Evolutionary conservation across 352 stramenopile species (phyloP).

Genomic region (Blastocystis sp.): DNA sequence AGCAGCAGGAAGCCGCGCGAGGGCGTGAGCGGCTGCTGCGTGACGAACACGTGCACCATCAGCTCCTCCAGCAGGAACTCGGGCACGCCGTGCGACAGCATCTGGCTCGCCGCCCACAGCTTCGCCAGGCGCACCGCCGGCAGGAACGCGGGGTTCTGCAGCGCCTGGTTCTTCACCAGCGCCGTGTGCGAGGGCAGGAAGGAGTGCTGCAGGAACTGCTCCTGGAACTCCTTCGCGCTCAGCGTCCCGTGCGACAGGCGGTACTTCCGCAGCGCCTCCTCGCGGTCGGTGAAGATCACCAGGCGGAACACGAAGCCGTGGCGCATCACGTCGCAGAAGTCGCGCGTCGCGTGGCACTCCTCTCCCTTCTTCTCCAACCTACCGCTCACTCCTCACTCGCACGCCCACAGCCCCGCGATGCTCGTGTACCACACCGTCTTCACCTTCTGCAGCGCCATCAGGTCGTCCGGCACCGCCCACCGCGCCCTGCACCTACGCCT

Average conservation of each 20-base stretch:
- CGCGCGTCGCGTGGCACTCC: conserved; percentile 8
- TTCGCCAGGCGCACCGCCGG: not conserved
- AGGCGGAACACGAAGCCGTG: conserved; percentile 3
- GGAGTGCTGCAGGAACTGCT: not conserved
- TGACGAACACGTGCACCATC: not conserved
- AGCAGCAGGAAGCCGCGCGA: not conserved
- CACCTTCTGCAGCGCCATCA: conserved; percentile 13
- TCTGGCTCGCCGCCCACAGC: conserved; percentile 7
- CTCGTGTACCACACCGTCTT: conserved; percentile 40
- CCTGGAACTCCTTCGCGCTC: not conserved
- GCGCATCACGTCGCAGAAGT: not conserved
- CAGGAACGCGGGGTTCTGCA: conserved; percentile 57
- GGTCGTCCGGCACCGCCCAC: not conserved
- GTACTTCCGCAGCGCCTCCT: not conserved
- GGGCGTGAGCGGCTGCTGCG: not conserved
- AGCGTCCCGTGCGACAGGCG: not conserved
- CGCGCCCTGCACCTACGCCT: conserved; percentile 9
- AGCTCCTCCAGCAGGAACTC: conserved; percentile 6
- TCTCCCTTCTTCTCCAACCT: conserved; percentile 38
- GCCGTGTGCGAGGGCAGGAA: conserved; percentile 1
- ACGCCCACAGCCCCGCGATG: not conserved
- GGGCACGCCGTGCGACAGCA: conserved; percentile 5
- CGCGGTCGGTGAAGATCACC: conserved; percentile 17
- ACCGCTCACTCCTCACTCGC: not conserved
- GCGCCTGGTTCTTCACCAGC: conserved; percentile 12